Base-by-base conservation (phyloP, 306 rosid genomes). In the Potentilla sterilis region DNA sequence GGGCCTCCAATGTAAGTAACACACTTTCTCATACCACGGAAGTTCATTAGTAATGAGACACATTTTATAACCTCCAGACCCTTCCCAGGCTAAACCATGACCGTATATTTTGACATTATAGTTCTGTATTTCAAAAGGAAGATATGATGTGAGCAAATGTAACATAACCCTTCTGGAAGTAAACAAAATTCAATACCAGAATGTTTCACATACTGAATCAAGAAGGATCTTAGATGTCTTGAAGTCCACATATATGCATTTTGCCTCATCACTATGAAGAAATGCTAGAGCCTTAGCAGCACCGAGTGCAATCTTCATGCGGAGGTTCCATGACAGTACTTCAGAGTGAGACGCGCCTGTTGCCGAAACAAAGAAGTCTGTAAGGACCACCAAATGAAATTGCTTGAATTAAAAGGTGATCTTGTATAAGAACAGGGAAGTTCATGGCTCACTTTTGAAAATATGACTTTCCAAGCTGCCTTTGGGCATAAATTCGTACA, bases 391-490 rank as follows among this genome's bases (percentile, higher is more conserved):
- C 5, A 2, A 37, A n/a, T n/a, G n/a, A n/a, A 37, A 37, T 37
- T 37, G 40, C 3, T 37, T 37, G 1, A 37, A 37, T 37, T 37
- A 37, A 37, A 37, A 37, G 40, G 40, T 37, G 5, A 5, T 37
- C 38, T 37, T 2, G 38, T 37, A 37, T 2, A 2, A 37, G 38
- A 37, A 4, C 9, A 62, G 2, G 46, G 44, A 75, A 52, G 41
- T 67, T 73, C 73, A 65, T 52, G 76, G 85, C 99, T 96, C 82
- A 92, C 98, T 87, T 73, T 97, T 88, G 77, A 96, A 92, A 6
- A 96, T n/a, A n/a, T n/a, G 73, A 82, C 92, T n/a, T 96, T 96
- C 99, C 88, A 96, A 87, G 83, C 99, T 90, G 1, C 96, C 88
- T 35, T 89, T 88, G 54, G 92, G 69, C 96, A 96, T 77, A 70